Base-by-base conservation (phyloP, 345 rosid genomes). In the Brassica incana region DNA sequence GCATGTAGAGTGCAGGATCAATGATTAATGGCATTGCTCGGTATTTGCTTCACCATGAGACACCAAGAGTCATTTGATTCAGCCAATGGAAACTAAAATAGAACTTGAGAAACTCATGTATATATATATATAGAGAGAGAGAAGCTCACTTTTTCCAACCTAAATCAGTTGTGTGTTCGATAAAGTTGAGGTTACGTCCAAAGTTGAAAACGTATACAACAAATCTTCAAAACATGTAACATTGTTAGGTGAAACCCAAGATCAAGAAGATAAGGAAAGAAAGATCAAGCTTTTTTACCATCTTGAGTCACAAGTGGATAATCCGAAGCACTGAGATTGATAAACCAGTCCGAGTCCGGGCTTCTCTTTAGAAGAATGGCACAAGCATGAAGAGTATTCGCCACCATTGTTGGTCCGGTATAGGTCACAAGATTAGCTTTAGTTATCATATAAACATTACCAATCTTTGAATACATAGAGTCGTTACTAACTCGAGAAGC, bases 301-400 rank as follows among this genome's bases (percentile, higher is more conserved):
- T 96, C 99, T 90, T 96, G 99, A 36, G 99, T 93, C 69, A 91
- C 93, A 52, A 95, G 93, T 82, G 99, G 99, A 85, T 95, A 95
- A 88, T 93, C 99, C 1, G 98, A 93, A 74, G 99, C 99, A 80
- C 99, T 93, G 73, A 93, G 99, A 85, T 96, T 93, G 77, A 95
- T 91, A 88, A 95, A 95, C 99, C 99, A 95, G 83, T 95, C 98
- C 99, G 98, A 95, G 2, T 96, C 88, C 5, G 89, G 85, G 48
- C 85, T 89, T 80, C 79, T 88, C 89, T 86, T 92, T 29, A 96
- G 93, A 79, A 93, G 98, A 85, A 93, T 76, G 2, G 98, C 97
- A 67, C 98, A 92, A 78, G 99, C 99, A 71, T 96, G 99, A 80
- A 93, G 98, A 2, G 99, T 96, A 83, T 93, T 96, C 2, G 99